phyloP scores from a whole-genome alignment of 768 basidiomycete genomes.

The Boletus huronensis region DNA sequence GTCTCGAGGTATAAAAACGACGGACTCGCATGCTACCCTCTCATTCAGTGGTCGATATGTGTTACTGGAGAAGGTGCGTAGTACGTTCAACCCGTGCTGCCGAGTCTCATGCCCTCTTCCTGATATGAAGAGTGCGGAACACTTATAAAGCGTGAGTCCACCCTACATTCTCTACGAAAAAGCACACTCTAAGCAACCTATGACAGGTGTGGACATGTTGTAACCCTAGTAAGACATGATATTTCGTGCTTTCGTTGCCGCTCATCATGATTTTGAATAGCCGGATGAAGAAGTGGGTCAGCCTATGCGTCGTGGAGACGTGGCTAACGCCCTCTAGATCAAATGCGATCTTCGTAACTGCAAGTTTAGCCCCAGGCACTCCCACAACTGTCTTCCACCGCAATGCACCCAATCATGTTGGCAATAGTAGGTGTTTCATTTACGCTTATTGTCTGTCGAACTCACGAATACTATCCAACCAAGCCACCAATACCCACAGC shows the following conservation, averaged over 20 bases:
- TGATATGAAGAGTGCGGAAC: slow-evolving; percentile 49
- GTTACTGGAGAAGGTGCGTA: slow-evolving; percentile 57
- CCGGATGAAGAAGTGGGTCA: slow-evolving; percentile 54
- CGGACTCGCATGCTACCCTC: not conserved
- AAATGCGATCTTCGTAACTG: slow-evolving; percentile 57
- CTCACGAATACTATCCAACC: slow-evolving; percentile 12
- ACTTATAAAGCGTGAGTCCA: slow-evolving; percentile 46
- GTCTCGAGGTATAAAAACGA: slow-evolving; percentile 30
- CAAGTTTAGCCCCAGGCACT: slow-evolving; percentile 61
- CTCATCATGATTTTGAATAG: slow-evolving; percentile 31
- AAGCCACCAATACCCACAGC: slow-evolving; percentile 63
- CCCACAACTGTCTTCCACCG: slow-evolving; percentile 47
- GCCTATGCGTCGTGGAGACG: not conserved
- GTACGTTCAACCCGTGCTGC: not conserved
- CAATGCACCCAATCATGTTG: slow-evolving; percentile 56
- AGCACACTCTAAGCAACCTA: not conserved
- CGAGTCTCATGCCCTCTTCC: slow-evolving; percentile 17
- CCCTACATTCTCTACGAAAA: not conserved
- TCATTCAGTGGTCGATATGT: slow-evolving; percentile 39
- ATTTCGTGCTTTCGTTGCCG: not conserved
- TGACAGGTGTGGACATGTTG: slow-evolving; percentile 52
- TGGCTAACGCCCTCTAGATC: slow-evolving; percentile 42
- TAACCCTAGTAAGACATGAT: slow-evolving; percentile 41
- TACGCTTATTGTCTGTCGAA: not conserved
- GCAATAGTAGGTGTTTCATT: slow-evolving; percentile 56